Conservation (phyloP, 305 asterid genomes). For the Euphrasia arctica region DNA sequence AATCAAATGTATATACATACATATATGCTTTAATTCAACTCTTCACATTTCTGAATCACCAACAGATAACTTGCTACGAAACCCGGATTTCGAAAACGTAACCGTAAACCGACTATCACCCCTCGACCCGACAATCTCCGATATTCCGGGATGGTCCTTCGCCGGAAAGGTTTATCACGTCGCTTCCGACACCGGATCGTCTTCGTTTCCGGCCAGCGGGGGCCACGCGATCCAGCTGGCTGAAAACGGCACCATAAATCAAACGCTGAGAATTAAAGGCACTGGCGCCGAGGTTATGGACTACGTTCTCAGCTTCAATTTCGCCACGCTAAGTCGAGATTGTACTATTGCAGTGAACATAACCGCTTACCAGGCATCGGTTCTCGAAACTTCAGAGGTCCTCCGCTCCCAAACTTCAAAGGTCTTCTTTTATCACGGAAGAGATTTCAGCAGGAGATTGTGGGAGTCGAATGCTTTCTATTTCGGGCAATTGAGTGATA, state of each 20-base stretch:
- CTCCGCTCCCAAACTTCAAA: background rate
- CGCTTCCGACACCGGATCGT: conserved; percentile 7
- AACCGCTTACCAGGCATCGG: background rate
- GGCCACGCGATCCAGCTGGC: conserved; percentile 27
- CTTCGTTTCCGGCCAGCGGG: background rate
- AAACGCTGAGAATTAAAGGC: conserved; percentile 5
- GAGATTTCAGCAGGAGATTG: conserved; percentile 17
- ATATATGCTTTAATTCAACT: too few relatives aligned
- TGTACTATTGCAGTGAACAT: conserved; percentile 19
- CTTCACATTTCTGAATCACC: background rate
- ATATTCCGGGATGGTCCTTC: conserved; percentile 34
- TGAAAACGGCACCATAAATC: conserved; percentile 28
- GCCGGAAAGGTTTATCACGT: conserved; percentile 28
- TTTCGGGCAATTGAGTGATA: conserved; percentile 26
- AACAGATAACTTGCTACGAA: conserved; percentile 26
- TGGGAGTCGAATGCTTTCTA: conserved; percentile 27
- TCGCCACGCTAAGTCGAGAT: background rate
- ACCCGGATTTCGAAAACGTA: conserved; percentile 29
- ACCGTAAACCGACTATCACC: conserved; percentile 22
- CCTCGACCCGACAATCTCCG: conserved; percentile 14
- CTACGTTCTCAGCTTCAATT: conserved; percentile 30
- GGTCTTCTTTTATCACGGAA: conserved; percentile 8
- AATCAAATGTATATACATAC: too few relatives aligned
- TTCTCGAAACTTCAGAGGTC: too few relatives aligned
- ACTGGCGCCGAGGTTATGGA: background rate